Conservation (phyloP, 2,329 filamentous ascomycete genomes). For the Curvularia eragrostidis region DNA sequence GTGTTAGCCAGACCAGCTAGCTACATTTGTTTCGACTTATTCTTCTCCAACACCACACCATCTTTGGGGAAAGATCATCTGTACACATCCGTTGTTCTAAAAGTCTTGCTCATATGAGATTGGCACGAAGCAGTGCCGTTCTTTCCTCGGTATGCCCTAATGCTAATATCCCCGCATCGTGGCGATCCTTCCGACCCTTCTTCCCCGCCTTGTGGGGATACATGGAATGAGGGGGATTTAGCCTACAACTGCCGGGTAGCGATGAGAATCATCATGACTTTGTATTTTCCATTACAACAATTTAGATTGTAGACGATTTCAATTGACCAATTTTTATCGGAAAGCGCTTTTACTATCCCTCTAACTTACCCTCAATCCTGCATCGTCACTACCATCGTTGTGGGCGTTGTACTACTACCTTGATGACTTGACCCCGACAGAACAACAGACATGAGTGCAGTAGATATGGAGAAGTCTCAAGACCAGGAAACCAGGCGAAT, state of each 20-base stretch:
- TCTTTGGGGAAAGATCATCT: not conserved
- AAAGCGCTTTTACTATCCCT: not conserved
- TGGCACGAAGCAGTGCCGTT: not conserved
- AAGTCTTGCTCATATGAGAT: not conserved
- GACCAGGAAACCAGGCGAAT: slow-evolving; percentile 2
- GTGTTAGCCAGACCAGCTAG: not conserved
- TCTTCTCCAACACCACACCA: not conserved
- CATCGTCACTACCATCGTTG: not conserved
- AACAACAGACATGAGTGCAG: not conserved
- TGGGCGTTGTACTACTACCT: not conserved
- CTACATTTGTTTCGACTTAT: not conserved
- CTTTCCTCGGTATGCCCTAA: slow-evolving; percentile 1
- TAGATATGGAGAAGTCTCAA: slow-evolving; percentile 6
- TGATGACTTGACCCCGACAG: not conserved
- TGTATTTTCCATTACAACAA: not conserved
- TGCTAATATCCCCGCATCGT: not conserved
- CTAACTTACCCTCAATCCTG: not conserved
- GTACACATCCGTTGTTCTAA: slow-evolving; percentile 3
- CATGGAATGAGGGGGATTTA: not conserved
- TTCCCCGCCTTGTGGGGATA: slow-evolving; percentile 6
- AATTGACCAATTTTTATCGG: not conserved
- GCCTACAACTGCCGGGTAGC: slow-evolving; percentile 1
- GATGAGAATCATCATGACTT: slow-evolving; percentile 1
- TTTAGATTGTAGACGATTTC: not conserved
- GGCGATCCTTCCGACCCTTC: not conserved